phyloP scores from a whole-genome alignment of 192 early-diverging fungal genomes.

The Kickxella alabastrina region DNA sequence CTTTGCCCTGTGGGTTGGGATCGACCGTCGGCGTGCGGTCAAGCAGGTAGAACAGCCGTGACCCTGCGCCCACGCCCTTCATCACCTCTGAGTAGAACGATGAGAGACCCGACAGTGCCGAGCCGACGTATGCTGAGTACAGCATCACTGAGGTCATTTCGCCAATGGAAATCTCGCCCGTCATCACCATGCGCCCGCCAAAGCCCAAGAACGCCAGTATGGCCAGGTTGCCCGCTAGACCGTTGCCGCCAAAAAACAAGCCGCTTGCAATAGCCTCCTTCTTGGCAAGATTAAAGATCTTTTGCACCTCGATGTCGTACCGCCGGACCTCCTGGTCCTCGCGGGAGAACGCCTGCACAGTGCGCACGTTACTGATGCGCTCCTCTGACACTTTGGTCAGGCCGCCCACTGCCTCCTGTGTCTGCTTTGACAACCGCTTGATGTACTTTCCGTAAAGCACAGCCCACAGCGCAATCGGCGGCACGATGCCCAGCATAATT shows the following conservation, averaged over 20 bases:
- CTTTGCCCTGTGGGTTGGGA: constrained; percentile 18
- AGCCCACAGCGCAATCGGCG: constrained; percentile 66
- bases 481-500: constrained; percentile 71
- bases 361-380: constrained; percentile 53
- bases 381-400: constrained; percentile 68
- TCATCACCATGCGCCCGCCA: constrained; percentile 62
- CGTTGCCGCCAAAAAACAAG: constrained; percentile 62
- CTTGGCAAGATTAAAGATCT: constrained; percentile 44
- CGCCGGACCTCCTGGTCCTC: constrained; percentile 37
- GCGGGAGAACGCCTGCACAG: constrained; percentile 52
- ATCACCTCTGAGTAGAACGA: constrained; percentile 71
- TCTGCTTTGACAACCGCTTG: constrained; percentile 56
- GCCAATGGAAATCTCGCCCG: constrained; percentile 58
- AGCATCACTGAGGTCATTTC: constrained; percentile 66
- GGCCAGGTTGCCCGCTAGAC: constrained; percentile 60
- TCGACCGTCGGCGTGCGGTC: constrained; percentile 47
- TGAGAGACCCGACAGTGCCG: constrained; percentile 54
- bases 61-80: constrained; percentile 63
- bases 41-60: constrained; percentile 59
- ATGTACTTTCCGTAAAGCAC: constrained; percentile 67
- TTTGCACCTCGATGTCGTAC: constrained; percentile 35
- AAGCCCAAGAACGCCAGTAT: constrained; percentile 61
- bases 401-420: constrained; percentile 64
- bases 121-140: constrained; percentile 65
- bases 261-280: constrained; percentile 56